A percentile compares a stretch with the other conserved stretches of the same genome.
Conservation (phyloP, 2,329 filamentous ascomycete genomes). For the Macrophomina phaseolina region DNA sequence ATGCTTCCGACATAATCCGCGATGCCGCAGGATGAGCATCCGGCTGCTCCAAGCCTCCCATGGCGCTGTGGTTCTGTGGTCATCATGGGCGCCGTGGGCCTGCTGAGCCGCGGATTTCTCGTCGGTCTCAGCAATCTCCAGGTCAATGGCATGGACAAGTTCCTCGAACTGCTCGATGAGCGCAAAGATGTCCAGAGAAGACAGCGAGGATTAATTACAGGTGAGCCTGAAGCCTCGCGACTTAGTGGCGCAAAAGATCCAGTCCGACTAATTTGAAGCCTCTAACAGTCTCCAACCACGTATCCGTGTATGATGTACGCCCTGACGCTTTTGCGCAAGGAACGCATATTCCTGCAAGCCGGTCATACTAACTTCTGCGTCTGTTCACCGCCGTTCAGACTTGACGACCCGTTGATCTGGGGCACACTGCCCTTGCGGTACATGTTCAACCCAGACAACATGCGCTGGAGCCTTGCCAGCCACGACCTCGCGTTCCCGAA, state of each 20-base stretch:
- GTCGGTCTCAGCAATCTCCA: constrained; percentile 76
- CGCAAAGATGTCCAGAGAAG: constrained; percentile 70
- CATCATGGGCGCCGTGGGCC: constrained; percentile 74
- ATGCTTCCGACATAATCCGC: constrained; percentile 39
- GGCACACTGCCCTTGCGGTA: constrained; percentile 81
- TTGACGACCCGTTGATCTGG: constrained; percentile 96
- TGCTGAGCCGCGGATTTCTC: constrained; percentile 75
- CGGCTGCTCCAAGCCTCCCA: constrained; percentile 63
- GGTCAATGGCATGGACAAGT: constrained; percentile 75
- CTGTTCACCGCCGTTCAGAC: constrained; percentile 54
- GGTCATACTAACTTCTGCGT: constrained; percentile 28
- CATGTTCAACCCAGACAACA: constrained; percentile 72
- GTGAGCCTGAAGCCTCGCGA: constrained; percentile 52
- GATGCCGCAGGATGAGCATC: constrained; percentile 45
- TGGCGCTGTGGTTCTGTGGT: constrained; percentile 77
- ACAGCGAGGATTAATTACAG: constrained; percentile 80
- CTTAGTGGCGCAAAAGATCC: neutral
- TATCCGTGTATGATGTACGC: constrained; percentile 74
- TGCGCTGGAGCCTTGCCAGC: constrained; percentile 88
- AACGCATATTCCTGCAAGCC: neutral
- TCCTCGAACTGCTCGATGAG: constrained; percentile 76
- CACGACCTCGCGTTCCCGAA: constrained; percentile 96
- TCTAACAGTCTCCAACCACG: constrained; percentile 78
- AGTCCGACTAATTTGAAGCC: neutral
- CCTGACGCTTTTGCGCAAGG: constrained; percentile 20